A percentile compares a stretch with the other conserved stretches of the same genome.
These are phyloP conservation scores for Ichthyophthirius multifiliis DNA, from an alignment of 169 alveolate genomes.

Conservation along the genomic window DNA sequence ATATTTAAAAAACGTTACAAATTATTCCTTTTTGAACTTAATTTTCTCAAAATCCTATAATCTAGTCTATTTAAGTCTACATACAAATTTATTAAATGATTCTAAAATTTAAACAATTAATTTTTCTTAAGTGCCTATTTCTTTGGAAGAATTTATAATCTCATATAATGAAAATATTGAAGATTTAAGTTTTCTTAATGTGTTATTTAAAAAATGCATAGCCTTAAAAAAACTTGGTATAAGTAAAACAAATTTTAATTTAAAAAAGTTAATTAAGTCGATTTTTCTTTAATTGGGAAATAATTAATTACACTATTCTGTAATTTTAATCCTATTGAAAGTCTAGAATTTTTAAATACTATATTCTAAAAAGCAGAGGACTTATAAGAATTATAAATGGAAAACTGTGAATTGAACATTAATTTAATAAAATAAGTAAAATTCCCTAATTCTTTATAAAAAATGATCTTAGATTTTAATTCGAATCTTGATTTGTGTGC, in stretches of 20 bases:
- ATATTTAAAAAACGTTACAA: background rate
- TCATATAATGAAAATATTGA: background rate
- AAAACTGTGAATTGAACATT: background rate
- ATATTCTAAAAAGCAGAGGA: background rate
- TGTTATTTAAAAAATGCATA: background rate
- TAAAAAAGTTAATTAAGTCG: background rate
- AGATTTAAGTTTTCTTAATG: background rate
- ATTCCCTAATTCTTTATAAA: background rate
- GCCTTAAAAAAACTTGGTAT: background rate
- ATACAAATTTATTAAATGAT: background rate
- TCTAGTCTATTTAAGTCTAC: background rate
- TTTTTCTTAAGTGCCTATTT: background rate
- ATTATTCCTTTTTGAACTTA: background rate
- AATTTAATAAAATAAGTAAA: background rate
- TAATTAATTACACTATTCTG: background rate
- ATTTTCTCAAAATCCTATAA: background rate
- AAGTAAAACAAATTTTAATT: background rate
- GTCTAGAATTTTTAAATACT: background rate
- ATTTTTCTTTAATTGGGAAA: background rate
- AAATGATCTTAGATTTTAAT: background rate
- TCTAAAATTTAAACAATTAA: background rate
- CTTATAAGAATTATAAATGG: background rate
- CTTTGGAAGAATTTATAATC: background rate
- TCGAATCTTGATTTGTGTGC: background rate
- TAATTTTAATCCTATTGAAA: background rate